Base-by-base conservation (phyloP, 2,329 filamentous ascomycete species). In the Westerdykella sp. region DNA sequence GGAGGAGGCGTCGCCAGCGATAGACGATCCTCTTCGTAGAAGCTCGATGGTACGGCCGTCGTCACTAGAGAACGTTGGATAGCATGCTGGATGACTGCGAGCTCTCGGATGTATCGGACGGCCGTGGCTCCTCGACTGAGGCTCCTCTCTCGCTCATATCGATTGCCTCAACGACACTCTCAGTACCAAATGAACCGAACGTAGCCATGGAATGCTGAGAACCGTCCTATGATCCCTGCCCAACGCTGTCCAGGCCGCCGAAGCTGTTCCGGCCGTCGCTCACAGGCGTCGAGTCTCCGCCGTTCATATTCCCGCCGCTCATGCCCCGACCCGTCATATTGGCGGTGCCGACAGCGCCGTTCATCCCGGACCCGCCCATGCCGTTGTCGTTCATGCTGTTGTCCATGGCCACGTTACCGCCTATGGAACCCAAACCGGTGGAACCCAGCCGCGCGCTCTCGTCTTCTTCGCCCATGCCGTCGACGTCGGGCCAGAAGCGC, bases 401-500 rank as follows among this genome's bases (percentile, higher is more conserved):
- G 28, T 57, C 50, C 37, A 63, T 49, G 15, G 37, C 37, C 13
- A 46, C 46, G 6, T 37, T 43, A 13, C 49, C 22, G n/a, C 49
- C 47, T 45, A 60, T 55, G 5, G 53, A 31, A 4, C 44, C 49
- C 10, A 58, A 23, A 11, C 44, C 45, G 6, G 50, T 28, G 7
- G 51, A 45, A 12, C 49, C 50, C 11, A 63, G 43, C 11, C 56
- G 48, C 5, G 58, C 50, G 18, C 51, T 57, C 34, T 70, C 69
- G 35, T 69, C 63, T 40, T 69, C 67, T 47, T 74, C 69, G 15
- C 72, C 72, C 69, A 73, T 73, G 41, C 70, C 70, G 40, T 73
- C 66, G 34, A 75, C 71, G 34, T 72, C 68, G 0, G 72, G 72
- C 72, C 72, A 75, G 50, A 73, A 71, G 35, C 69, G 66, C 49